Base-by-base conservation (phyloP, 1,284 basidiomycete genomes). In the Porogramme epimiltina region DNA sequence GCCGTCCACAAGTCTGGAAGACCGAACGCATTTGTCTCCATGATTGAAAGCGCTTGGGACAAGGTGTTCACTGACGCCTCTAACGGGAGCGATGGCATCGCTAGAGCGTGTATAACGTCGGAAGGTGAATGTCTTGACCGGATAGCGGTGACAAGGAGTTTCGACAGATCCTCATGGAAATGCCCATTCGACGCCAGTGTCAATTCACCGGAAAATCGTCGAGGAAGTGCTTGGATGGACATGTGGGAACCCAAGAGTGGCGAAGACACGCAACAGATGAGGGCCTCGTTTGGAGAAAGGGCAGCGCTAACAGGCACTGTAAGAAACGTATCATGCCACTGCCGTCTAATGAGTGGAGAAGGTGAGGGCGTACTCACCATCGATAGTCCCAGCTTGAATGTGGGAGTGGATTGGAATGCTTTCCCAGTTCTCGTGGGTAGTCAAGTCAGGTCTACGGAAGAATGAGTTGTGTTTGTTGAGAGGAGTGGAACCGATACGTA, bases 281-380 rank as follows among this genome's bases (percentile, higher is more conserved):
- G 71, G 11, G 69, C 64, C 46, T 74, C 68, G 60, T 86, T 89
- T 26, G 80, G 85, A 8, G 88, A 90, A 3, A 77, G 46, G 1
- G 67, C 69, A 25, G 76, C 72, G 55, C 69, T 70, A 50, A 81
- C 62, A 4, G 82, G 79, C 49, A 84, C 83, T 83, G 41, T 24
- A 44, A 18, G 16, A 47, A 47, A 39, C 24, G 19, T 19, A 44
- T 41, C 38, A 52, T 34, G 20, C 26, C 39, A 45, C 25, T 19
- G 11, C 15, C 34, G 31, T 31, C 11, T 18, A 18, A 4, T 28
- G 16, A 20, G 13, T 10, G 42, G 20, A 26, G 2, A 13, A 28
- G 19, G 4, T 4, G 16, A 6, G 18, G n/a, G n/a, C n/a, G n/a
- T n/a, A 28, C 62, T 51, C 42, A 69, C 67, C 58, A 42, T 67